Evolutionary conservation across 1,284 basidiomycete species (phyloP).

Genomic region (Ustilago shanxiensis): DNA sequence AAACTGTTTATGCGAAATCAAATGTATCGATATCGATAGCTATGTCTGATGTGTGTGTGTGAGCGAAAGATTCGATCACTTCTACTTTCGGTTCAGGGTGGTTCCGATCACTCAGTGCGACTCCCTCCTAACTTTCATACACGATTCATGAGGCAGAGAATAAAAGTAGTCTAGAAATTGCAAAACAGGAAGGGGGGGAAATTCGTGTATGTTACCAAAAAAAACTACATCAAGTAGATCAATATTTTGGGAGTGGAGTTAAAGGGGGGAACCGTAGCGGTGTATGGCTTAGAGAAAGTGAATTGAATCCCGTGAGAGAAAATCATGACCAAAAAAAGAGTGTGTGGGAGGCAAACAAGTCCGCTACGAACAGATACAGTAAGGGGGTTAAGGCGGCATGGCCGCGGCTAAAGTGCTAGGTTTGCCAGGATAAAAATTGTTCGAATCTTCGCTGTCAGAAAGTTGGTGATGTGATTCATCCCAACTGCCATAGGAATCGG

Average conservation of each 20-base stretch:
- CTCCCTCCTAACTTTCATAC: too few relatives aligned
- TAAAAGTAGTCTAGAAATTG: constrained; percentile 8
- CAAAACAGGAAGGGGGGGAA: not conserved
- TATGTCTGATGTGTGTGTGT: too few relatives aligned
- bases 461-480: not conserved
- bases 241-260: not conserved
- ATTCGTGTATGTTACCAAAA: constrained; percentile 8
- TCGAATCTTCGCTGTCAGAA: constrained; percentile 32
- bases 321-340: not conserved
- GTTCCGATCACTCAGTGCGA: too few relatives aligned
- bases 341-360: not conserved
- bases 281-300: not conserved
- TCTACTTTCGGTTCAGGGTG: too few relatives aligned
- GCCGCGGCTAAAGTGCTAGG: not conserved
- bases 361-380: constrained; percentile 5
- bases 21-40: too few relatives aligned
- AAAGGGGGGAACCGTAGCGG: not conserved
- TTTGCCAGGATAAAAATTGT: not conserved
- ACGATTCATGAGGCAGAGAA: too few relatives aligned
- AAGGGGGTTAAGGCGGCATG: not conserved
- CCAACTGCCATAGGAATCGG: constrained; percentile 29
- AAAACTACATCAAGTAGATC: not conserved
- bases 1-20: constrained; percentile 53
- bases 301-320: constrained; percentile 13
- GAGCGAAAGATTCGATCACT: too few relatives aligned